These are phyloP conservation scores for Chalara sp. DNA, from an alignment of 2,329 filamentous ascomycete genomes.

Conservation along the genomic window DNA sequence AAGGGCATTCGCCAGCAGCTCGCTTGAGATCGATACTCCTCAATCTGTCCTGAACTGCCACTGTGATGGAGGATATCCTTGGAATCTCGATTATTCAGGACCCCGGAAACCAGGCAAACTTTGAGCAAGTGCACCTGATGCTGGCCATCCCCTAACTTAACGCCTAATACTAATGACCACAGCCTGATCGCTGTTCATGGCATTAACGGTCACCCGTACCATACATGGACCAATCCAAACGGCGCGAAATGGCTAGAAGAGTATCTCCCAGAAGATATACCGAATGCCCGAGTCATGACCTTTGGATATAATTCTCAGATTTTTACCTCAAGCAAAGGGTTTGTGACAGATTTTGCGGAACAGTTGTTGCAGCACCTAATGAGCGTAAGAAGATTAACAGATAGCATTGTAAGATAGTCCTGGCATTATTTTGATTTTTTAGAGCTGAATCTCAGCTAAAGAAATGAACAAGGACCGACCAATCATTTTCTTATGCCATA, in stretches of 20 bases:
- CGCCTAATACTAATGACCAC: neutral
- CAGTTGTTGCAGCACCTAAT: constrained; percentile 2
- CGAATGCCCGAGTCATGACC: constrained; percentile 1
- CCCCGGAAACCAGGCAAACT: neutral
- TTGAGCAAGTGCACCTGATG: neutral
- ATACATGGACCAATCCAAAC: constrained; percentile 3
- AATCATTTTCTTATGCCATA: constrained; percentile 2
- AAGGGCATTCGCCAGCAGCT: too few species aligned
- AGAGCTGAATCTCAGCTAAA: neutral
- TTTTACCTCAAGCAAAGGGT: constrained; percentile 2
- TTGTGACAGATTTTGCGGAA: constrained; percentile 2
- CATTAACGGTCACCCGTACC: constrained; percentile 1
- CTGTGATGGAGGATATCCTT: neutral
- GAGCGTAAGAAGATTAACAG: neutral
- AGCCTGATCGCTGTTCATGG: constrained; percentile 1
- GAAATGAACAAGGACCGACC: neutral
- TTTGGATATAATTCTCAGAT: constrained; percentile 2
- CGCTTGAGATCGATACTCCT: too few species aligned
- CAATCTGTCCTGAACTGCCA: neutral
- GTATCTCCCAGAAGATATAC: constrained; percentile 1
- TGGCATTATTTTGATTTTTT: too few species aligned
- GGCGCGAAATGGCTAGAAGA: constrained; percentile 2
- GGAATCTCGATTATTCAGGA: neutral
- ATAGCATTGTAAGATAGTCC: constrained; percentile 1
- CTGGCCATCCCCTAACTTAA: neutral